These are phyloP conservation scores for Blastobotrys muscicola DNA, from an alignment of 805 yeast species.

Conservation along the genomic window DNA sequence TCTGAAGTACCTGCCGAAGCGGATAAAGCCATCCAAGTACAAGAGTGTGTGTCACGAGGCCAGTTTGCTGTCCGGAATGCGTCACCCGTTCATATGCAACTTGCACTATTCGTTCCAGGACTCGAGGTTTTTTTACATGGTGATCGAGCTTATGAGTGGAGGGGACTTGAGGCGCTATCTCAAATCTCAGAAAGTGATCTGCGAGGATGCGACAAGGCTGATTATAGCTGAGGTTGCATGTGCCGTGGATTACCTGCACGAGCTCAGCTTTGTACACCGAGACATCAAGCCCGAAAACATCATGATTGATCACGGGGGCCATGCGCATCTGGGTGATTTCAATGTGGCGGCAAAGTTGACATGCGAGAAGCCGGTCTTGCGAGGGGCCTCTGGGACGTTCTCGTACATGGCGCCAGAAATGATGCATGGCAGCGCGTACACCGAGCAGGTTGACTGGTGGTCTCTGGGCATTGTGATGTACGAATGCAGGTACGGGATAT, in stretches of 20 bases:
- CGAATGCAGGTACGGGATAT: slow-evolving; percentile 22
- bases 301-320: slow-evolving; percentile 71
- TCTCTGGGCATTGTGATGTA: slow-evolving; percentile 26
- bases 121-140: slow-evolving; percentile 16
- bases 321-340: slow-evolving; percentile 90
- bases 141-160: slow-evolving; percentile 22
- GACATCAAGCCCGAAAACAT: slow-evolving; percentile 94
- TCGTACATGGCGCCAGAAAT: slow-evolving; percentile 25
- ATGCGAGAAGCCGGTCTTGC: slow-evolving; percentile 10
- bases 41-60: slow-evolving; percentile 20
- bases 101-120: slow-evolving; percentile 24
- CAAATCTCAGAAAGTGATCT: slow-evolving; percentile 13
- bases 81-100: slow-evolving; percentile 22
- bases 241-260: slow-evolving; percentile 40
- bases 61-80: slow-evolving; percentile 16
- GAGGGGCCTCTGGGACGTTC: slow-evolving; percentile 21
- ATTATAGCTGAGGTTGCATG: slow-evolving; percentile 23
- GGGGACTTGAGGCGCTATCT: slow-evolving; percentile 25
- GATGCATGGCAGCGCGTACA: slow-evolving; percentile 16
- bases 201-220: slow-evolving; percentile 20
- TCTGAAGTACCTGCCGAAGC: slow-evolving; percentile 22
- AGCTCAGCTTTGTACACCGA: slow-evolving; percentile 61
- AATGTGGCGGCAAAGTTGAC: slow-evolving; percentile 82
- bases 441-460: slow-evolving; percentile 27
- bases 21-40: slow-evolving; percentile 9